These are phyloP conservation scores for Artomyces pyxidatus DNA, from an alignment of 768 basidiomycete species.

Conservation along the genomic window DNA sequence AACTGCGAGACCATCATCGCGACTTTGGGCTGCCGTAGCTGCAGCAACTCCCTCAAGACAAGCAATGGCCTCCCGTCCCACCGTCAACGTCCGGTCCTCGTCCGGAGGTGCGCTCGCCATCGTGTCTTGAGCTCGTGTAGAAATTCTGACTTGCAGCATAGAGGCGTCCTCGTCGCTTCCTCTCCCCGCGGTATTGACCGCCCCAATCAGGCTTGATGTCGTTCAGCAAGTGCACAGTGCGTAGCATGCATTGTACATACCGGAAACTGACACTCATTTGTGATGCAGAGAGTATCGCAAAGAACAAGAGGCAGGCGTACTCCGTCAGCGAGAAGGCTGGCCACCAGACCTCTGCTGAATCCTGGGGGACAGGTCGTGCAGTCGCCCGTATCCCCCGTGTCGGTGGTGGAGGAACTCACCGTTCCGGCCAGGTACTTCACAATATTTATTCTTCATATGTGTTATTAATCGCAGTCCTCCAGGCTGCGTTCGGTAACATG, in stretches of 20 bases:
- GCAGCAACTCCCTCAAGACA: constrained; percentile 3
- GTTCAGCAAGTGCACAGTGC: constrained; percentile 98
- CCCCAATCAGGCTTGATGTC: constrained; percentile 97
- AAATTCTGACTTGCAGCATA: constrained; percentile 20
- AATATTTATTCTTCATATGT: background rate
- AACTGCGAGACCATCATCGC: background rate
- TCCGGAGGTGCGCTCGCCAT: constrained; percentile 51
- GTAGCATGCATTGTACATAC: constrained; percentile 27
- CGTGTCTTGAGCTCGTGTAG: background rate
- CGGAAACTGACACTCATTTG: constrained; percentile 11
- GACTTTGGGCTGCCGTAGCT: background rate
- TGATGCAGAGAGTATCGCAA: constrained; percentile 82
- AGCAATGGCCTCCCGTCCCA: constrained; percentile 87
- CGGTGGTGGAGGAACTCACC: constrained; percentile 96
- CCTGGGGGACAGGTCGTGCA: constrained; percentile 99
- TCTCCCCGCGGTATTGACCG: constrained; percentile 93
- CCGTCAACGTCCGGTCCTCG: constrained; percentile 73
- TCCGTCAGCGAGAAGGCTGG: constrained; percentile 96
- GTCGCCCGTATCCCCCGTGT: constrained; percentile 99
- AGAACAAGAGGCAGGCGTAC: constrained; percentile 97
- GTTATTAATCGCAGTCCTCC: background rate
- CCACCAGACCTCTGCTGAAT: constrained; percentile 98
- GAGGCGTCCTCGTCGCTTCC: constrained; percentile 86
- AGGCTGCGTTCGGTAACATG: constrained; percentile 99
- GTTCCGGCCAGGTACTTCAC: constrained; percentile 79